These are phyloP conservation scores for Albizia julibrissin DNA, from an alignment of 306 rosid genomes.

Conservation along the genomic window DNA sequence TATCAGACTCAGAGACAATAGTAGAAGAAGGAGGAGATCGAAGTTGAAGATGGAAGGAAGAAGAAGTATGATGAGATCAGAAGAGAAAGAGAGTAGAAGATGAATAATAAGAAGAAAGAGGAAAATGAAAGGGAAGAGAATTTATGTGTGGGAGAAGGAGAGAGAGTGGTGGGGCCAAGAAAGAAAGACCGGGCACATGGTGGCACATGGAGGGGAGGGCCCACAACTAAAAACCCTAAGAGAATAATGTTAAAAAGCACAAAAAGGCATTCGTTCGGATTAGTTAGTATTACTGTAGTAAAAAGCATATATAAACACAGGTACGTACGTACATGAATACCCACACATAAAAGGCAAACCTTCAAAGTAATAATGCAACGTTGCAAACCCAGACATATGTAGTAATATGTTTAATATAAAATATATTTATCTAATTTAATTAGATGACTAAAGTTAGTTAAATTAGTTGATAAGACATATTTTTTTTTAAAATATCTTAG, in stretches of 20 bases:
- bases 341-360: slow-evolving; percentile 31
- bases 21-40: slow-evolving; percentile 1
- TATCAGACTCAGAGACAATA: slow-evolving; percentile 22
- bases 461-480: too few relatives aligned
- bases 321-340: too few relatives aligned
- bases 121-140: slow-evolving; percentile 35
- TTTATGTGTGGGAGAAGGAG: slow-evolving; percentile 67
- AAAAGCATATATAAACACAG: slow-evolving; percentile 9
- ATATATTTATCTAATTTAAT: too few relatives aligned
- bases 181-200: slow-evolving; percentile 95
- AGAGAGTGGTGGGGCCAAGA: slow-evolving; percentile 63
- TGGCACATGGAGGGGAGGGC: slow-evolving; percentile 88
- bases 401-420: too few relatives aligned
- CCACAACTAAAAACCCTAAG: slow-evolving; percentile 71
- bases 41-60: slow-evolving; percentile 42
- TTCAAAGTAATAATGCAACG: slow-evolving; percentile 41
- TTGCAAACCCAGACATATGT: slow-evolving; percentile 49
- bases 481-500: too few relatives aligned
- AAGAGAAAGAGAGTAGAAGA: slow-evolving; percentile 23
- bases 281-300: slow-evolving; percentile 20
- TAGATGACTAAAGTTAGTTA: too few relatives aligned
- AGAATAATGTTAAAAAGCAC: slow-evolving; percentile 42
- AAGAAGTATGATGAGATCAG: slow-evolving; percentile 38
- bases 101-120: slow-evolving; percentile 25
- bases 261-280: slow-evolving; percentile 25